These are phyloP conservation scores for Serendipita sp. DNA, from an alignment of 768 basidiomycete species.

Conservation along the genomic window DNA sequence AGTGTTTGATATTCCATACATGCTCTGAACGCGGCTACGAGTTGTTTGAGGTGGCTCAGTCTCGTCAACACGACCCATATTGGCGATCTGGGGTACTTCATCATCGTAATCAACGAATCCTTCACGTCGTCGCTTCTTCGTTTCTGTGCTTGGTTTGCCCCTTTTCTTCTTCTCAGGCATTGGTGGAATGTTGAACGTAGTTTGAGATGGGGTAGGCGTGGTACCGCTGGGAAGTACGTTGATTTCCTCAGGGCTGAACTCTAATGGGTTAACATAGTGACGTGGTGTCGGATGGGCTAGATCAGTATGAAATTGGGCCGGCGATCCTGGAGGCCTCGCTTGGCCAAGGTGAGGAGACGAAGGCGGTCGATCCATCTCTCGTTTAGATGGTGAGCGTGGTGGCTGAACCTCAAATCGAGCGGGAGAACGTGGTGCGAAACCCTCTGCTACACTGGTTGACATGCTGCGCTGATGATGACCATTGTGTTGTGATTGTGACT, in stretches of 20 bases:
- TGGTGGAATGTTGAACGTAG: neutral
- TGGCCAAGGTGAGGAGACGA: neutral
- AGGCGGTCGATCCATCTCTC: neutral
- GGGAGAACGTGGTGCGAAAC: neutral
- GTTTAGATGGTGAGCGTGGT: neutral
- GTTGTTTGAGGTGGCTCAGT: neutral
- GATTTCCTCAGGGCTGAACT: neutral
- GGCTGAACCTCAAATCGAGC: neutral
- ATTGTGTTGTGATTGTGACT: neutral
- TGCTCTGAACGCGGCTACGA: constrained; percentile 1
- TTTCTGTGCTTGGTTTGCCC: neutral
- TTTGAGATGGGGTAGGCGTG: neutral
- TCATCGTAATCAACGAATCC: constrained; percentile 1
- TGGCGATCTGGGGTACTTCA: neutral
- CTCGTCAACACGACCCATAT: neutral
- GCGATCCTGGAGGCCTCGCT: neutral
- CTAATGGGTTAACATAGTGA: neutral
- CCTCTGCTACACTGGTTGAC: neutral
- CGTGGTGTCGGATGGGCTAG: neutral
- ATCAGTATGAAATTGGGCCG: neutral
- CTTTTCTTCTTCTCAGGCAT: neutral
- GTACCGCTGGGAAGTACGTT: neutral
- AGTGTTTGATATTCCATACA: neutral
- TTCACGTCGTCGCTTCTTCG: neutral
- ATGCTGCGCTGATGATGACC: neutral